Percentiles rank a stretch among this genome's conserved stretches.
Evolutionary conservation across 805 yeast genomes (phyloP).

Genomic region (Tetrapisispora fleetii): DNA sequence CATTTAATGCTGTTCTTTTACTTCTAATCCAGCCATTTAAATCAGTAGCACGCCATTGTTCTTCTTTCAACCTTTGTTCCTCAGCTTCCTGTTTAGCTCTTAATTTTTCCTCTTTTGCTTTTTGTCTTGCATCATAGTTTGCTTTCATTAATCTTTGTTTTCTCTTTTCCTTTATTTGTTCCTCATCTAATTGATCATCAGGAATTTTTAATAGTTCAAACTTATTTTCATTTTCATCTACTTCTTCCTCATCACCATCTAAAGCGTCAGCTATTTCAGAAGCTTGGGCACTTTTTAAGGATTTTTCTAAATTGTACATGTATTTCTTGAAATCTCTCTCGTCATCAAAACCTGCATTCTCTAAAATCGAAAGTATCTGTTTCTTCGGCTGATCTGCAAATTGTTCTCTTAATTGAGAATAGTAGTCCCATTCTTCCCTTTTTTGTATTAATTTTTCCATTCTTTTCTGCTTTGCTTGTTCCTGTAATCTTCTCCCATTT

Average conservation of each 20-base stretch:
- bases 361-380: constrained; percentile 45
- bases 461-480: constrained; percentile 81
- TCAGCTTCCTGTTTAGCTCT: constrained; percentile 50
- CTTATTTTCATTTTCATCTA: constrained; percentile 36
- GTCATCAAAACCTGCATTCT: constrained; percentile 70
- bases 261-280: constrained; percentile 54
- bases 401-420: constrained; percentile 45
- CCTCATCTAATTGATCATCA: constrained; percentile 72
- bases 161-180: constrained; percentile 77
- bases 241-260: constrained; percentile 37
- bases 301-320: constrained; percentile 50
- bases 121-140: constrained; percentile 77
- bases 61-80: constrained; percentile 55
- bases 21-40: constrained; percentile 69
- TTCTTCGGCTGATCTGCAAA: constrained; percentile 42
- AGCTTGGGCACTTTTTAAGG: constrained; percentile 57
- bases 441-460: constrained; percentile 70
- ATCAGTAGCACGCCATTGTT: constrained; percentile 67
- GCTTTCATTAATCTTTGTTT: constrained; percentile 76
- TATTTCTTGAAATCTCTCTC: constrained; percentile 63
- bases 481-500: constrained; percentile 81
- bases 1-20: constrained; percentile 52
- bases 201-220: constrained; percentile 74
- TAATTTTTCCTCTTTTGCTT: constrained; percentile 71
- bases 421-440: constrained; percentile 71